Conservation (phyloP, 208 protist species). For the Acanthamoeba lenticulata region DNA sequence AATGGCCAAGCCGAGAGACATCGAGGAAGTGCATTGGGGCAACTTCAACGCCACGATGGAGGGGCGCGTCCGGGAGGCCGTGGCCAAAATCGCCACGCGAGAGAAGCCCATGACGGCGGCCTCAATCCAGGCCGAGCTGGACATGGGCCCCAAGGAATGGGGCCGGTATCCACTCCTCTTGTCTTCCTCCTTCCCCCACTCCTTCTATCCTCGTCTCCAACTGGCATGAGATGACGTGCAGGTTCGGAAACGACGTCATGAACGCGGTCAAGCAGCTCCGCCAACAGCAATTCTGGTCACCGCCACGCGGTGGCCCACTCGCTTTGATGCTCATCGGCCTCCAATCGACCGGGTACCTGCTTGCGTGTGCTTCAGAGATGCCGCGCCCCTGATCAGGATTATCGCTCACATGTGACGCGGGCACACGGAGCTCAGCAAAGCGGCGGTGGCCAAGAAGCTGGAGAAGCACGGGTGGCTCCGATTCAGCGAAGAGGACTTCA, state of each 20-base stretch:
- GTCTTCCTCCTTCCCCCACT: too few relatives aligned
- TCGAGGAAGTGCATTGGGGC: slow-evolving; percentile 44
- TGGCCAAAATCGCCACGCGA: neutral
- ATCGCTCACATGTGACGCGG: too few relatives aligned
- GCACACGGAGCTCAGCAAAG: neutral
- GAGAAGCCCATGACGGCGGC: slow-evolving; percentile 3
- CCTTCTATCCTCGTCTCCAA: too few relatives aligned
- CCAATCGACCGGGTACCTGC: neutral
- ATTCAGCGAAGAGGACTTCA: neutral
- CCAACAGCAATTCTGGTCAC: neutral
- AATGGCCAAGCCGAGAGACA: slow-evolving; percentile 40
- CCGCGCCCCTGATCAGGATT: too few relatives aligned
- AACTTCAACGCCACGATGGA: slow-evolving; percentile 38
- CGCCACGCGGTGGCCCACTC: neutral
- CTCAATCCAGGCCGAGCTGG: neutral
- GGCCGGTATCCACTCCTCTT: neutral
- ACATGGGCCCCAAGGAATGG: slow-evolving; percentile 61
- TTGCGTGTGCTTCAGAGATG: too few relatives aligned
- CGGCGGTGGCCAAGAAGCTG: neutral
- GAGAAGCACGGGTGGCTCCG: neutral
- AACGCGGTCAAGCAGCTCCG: neutral
- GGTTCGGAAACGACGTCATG: neutral
- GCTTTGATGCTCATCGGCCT: neutral
- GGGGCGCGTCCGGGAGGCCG: neutral
- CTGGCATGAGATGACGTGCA: too few relatives aligned